Evolutionary conservation across 1,284 basidiomycete genomes (phyloP).

Genomic region (Austroboletus rostrupii): DNA sequence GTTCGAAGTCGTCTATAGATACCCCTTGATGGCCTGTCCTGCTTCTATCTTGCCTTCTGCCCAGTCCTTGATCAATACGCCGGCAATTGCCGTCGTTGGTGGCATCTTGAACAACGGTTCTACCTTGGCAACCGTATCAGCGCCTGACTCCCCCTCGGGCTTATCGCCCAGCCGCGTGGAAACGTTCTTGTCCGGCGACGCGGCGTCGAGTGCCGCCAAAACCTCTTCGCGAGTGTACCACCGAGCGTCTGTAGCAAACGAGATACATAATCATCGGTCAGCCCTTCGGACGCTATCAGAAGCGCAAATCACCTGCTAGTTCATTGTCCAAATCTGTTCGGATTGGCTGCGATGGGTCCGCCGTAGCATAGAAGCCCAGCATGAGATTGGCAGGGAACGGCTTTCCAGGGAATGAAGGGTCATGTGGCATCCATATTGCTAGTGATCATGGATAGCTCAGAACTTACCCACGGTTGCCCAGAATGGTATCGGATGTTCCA

Average conservation of each 20-base stretch:
- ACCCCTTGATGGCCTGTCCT: slow-evolving; percentile 25
- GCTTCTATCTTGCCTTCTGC: slow-evolving; percentile 42
- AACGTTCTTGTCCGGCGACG: slow-evolving; percentile 23
- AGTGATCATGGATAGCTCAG: background rate
- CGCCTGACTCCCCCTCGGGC: slow-evolving; percentile 3
- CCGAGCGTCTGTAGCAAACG: slow-evolving; percentile 63
- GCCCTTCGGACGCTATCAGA: background rate
- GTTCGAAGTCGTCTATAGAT: slow-evolving; percentile 12
- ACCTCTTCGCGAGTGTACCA: slow-evolving; percentile 84
- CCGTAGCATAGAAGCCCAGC: slow-evolving; percentile 84
- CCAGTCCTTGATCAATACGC: slow-evolving; percentile 68
- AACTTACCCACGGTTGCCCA: slow-evolving; percentile 75
- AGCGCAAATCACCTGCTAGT: slow-evolving; percentile 64
- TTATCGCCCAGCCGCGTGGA: slow-evolving; percentile 21
- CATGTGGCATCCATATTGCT: background rate
- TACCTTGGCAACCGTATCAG: slow-evolving; percentile 15
- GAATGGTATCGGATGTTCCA: slow-evolving; percentile 87
- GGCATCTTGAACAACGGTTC: slow-evolving; percentile 64
- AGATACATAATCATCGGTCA: background rate
- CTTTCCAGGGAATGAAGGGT: slow-evolving; percentile 36
- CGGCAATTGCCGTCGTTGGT: slow-evolving; percentile 65
- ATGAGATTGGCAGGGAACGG: slow-evolving; percentile 89
- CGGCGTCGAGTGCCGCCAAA: slow-evolving; percentile 57
- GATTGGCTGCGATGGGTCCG: slow-evolving; percentile 70
- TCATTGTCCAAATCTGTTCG: slow-evolving; percentile 93